phyloP scores from a whole-genome alignment of 495 filamentous ascomycete species.

The Podospora comata region DNA sequence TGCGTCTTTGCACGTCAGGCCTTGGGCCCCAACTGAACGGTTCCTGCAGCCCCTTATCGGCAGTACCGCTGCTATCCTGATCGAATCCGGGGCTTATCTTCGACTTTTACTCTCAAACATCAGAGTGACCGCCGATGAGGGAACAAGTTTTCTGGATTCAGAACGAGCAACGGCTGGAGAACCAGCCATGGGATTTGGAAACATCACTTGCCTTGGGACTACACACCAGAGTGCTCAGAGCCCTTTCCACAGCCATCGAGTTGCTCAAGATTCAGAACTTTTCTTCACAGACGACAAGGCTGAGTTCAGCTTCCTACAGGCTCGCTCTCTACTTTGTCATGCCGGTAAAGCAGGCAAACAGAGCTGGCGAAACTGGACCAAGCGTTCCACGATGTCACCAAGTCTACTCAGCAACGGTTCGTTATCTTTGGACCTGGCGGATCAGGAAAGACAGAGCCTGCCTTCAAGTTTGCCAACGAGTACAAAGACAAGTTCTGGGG shows the following conservation, averaged over 20 bases:
- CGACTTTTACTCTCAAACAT: background rate
- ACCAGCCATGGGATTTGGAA: slow-evolving; percentile 8
- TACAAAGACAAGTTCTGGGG: slow-evolving; percentile 29
- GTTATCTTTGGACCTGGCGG: slow-evolving; percentile 39
- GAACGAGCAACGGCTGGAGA: background rate
- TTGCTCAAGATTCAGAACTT: background rate
- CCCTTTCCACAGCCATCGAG: background rate
- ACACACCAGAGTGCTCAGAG: background rate
- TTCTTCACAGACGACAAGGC: background rate
- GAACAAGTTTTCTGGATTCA: background rate
- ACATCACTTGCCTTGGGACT: slow-evolving; percentile 5
- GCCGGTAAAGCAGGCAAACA: slow-evolving; percentile 1
- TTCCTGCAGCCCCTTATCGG: background rate
- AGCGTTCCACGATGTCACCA: slow-evolving; percentile 1
- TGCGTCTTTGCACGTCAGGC: background rate
- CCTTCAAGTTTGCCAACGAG: slow-evolving; percentile 36
- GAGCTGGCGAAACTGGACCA: slow-evolving; percentile 6
- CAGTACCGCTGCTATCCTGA: background rate
- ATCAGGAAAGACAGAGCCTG: slow-evolving; percentile 40
- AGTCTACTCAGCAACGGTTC: slow-evolving; percentile 20
- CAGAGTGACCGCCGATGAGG: background rate
- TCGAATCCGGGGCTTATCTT: background rate
- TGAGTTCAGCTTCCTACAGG: background rate
- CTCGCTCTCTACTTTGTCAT: background rate
- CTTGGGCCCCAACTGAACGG: background rate